Base-by-base conservation (phyloP, 1,139 yeast species). In the Suhomyces guaymorum region DNA sequence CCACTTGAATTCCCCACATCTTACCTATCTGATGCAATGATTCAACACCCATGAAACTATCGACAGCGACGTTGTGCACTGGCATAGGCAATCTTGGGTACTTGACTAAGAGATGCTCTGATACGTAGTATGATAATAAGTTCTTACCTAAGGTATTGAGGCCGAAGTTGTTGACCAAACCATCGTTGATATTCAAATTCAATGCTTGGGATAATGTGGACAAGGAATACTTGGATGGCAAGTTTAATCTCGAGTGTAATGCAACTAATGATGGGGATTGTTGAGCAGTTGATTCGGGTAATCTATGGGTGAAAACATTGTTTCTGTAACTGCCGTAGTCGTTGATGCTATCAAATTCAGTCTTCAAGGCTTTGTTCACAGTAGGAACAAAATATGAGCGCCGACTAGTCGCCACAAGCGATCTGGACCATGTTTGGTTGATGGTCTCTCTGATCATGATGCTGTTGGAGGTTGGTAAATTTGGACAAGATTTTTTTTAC, bases 31-130 rank as follows among this genome's bases (percentile, higher is more conserved):
- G 74, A 27, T 76, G 66, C 42, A 92, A 67, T 0, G 89, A 72
- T 12, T 70, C 72, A 26, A 77, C 74, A 2, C 92, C 86, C 59
- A 82, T 72, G 54, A 78, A 84, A 5, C 94, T 72, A 47, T 83
- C 81, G 5, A 85, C 78, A 1, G 94, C 89, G 18, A 80, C 75
- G 49, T 81, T 79, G 43, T 88, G 76, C 17, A 90, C 82, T 9
- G 80, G 74, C 49, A 83, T 75, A 19, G 99, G 97, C 43, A 94
- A 72, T 55, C 99, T 78, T 32, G 99, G 99, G 58, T 88, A 88
- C 47, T 75, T 78, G 33, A 82, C 62, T 52, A 88, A 66, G 41
- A 90, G 69, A 51, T 84, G 64, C 57, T 88, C 95, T 21, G 85
- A 73, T 3, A 82, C 82, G 53, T 87, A 83, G 59, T 82, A 88